Percentiles rank a stretch among this genome's conserved stretches.
phyloP scores from a whole-genome alignment of 148 eudicot genomes.

The Persicaria tinctoria region DNA sequence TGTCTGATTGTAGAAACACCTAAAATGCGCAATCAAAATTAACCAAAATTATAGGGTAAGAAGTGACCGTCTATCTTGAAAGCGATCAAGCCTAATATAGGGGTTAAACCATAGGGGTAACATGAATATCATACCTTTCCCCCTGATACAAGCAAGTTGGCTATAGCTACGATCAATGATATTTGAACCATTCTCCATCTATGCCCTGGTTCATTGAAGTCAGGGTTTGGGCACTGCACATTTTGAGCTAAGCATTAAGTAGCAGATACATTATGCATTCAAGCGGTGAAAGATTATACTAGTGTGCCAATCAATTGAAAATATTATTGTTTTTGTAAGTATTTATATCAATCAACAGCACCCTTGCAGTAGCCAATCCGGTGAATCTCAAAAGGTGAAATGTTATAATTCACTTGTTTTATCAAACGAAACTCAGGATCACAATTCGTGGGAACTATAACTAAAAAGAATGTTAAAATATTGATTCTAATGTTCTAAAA shows the following conservation, averaged over 20 bases:
- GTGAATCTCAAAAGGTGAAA: background rate
- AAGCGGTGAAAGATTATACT: background rate
- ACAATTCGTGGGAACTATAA: background rate
- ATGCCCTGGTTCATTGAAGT: slow-evolving; percentile 65
- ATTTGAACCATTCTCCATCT: slow-evolving; percentile 86
- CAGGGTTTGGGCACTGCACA: slow-evolving; percentile 77
- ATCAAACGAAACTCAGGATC: background rate
- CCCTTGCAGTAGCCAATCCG: background rate
- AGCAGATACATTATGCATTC: background rate
- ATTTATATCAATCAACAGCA: background rate
- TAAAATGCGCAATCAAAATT: slow-evolving; percentile 9
- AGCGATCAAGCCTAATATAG: background rate
- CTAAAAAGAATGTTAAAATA: background rate
- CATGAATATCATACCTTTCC: slow-evolving; percentile 48
- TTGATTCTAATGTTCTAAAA: background rate
- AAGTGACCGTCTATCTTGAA: background rate
- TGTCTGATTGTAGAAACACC: slow-evolving; percentile 91
- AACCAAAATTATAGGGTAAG: background rate
- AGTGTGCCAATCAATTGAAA: background rate
- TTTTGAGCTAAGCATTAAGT: background rate
- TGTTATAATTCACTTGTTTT: background rate
- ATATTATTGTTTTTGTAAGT: background rate
- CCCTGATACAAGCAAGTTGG: slow-evolving; percentile 38
- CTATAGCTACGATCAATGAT: slow-evolving; percentile 65
- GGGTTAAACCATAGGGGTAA: background rate